phyloP scores from a whole-genome alignment of 2,329 filamentous ascomycete species.

The Cladophialophora psammophila region DNA sequence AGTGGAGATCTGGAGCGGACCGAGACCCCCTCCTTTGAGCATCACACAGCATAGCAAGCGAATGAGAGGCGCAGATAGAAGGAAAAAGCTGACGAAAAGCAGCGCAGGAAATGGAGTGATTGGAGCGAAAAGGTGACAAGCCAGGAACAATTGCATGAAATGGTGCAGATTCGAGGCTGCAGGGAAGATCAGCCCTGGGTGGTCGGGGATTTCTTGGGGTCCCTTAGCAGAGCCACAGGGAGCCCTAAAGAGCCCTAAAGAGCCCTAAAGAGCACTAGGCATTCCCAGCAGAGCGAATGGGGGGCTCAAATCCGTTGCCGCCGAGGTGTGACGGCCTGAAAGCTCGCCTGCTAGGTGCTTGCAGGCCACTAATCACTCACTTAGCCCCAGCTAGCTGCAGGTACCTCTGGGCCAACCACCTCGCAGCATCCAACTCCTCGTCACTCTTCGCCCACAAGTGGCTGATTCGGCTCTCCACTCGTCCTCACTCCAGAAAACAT shows the following conservation, averaged over 20 bases:
- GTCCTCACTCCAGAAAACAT: background rate
- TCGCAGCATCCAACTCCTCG: background rate
- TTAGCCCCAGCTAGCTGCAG: background rate
- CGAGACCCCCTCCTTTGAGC: conserved; percentile 24
- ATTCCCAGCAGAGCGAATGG: background rate
- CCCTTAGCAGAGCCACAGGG: too few species aligned
- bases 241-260: background rate
- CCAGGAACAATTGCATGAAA: conserved; percentile 23
- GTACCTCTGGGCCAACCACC: background rate
- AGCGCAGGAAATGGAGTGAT: conserved; percentile 12
- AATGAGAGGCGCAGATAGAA: conserved; percentile 1
- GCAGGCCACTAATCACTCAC: conserved; percentile 1
- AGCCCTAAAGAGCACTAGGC: background rate
- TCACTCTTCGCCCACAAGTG: background rate
- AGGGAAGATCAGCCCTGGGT: background rate
- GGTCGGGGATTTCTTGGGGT: background rate
- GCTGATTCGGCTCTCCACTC: conserved; percentile 1
- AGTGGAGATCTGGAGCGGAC: conserved; percentile 34
- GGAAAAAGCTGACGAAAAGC: conserved; percentile 14
- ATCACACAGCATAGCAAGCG: conserved; percentile 8
- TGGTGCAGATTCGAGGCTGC: conserved; percentile 7
- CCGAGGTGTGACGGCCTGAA: conserved; percentile 19
- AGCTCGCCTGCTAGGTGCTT: conserved; percentile 2
- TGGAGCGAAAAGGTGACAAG: conserved; percentile 18
- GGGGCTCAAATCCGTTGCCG: conserved; percentile 2